Evolutionary conservation across 495 filamentous ascomycete genomes (phyloP), one percentile per base, ranked within the genome.

Genomic region (Glarea lozoyensis): DNA sequence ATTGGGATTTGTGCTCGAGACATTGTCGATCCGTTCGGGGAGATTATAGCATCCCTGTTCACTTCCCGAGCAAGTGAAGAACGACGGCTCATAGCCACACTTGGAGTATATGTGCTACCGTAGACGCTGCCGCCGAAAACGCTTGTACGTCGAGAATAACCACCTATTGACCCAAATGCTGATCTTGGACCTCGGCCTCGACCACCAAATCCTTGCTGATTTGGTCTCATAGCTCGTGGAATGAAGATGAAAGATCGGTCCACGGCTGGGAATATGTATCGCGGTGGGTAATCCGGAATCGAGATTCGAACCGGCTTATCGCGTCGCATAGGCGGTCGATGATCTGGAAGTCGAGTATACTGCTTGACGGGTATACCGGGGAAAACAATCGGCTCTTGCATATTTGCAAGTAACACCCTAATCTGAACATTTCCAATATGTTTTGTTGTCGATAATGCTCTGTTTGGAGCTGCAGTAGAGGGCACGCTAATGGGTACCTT

Each of bases 241-340:
- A 99, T 99, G 63, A 99, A 99, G 51, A 97, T 93, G 57, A 99
- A 99, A 0, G 92, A 96, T 42, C 92, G 74, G 42, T 94, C 88
- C 37, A 72, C 72, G 10, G 85, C 78, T 5, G 92, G 92, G 61
- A 90, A 95, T 31, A 96, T 90, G 59, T 95, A 96, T 33, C 84
- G 77, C 16, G 87, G 78, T 37, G 74, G 75, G 40, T 80, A 72
- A 16, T 82, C 76, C 5, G 92, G 92, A 32, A 99, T 69, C 19
- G 88, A 95, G 43, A 99, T 86, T 33, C 92, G 81, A 20, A 97
- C 92, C 10, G 93, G 93, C 56, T 97, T 99, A 61, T 99, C 92
- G 34, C 92, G 84, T 37, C 92, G 84, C 24, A 99, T 73, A 23
- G 92, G 92, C 39, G 92, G 93, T 7, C 92, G 81, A 62, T 97